Base-by-base conservation (phyloP, 768 basidiomycete genomes). In the Russula ochroleuca region DNA sequence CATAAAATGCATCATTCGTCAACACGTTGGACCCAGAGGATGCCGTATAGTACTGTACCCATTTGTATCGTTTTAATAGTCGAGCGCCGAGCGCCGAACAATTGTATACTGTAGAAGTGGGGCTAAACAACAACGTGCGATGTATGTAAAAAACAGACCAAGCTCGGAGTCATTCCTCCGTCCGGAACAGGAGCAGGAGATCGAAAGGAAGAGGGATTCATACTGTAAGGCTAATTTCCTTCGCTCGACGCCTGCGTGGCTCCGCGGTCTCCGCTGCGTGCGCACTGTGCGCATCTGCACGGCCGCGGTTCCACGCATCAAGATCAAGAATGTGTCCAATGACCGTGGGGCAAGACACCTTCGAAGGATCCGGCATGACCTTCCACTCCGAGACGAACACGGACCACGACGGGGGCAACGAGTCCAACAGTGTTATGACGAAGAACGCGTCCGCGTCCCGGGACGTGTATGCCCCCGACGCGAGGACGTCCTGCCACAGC, bases 401-500 rank as follows among this genome's bases (percentile, higher is more conserved):
- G 25, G 61, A 57, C 64, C 65, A 66, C 13, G 62, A 66, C 50
- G 62, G 23, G 1, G 64, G 64, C 0, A 66, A 56, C 8, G 64
- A 66, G 37, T 52, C 23, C 52, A 66, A 41, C 37, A 64, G 51
- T 1, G 64, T 53, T 17, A 5, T n/a, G 15, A 47, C 55, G 50
- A 66, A 66, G 31, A 47, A 66, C 2, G 6, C 23, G 56, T 58
- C 64, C 11, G 50, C 15, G 35, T 65, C 37, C 5, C 15, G 41
- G 25, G 53, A 50, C n/a, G 47, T 35, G 48, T 48, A 61, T 5
- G 64, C 64, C 19, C 41, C 45, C 0, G 52, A 43, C 5, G 49
- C 21, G n/a, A 67, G 11, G 37, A 65, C 59, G 5, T 67, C 66
- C 28, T 57, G 52, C 66, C 66, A 67, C 10, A 65, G 49, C n/a